Evolutionary conservation across 2,329 filamentous ascomycete genomes (phyloP).

Genomic region (Monosporascus sp.): DNA sequence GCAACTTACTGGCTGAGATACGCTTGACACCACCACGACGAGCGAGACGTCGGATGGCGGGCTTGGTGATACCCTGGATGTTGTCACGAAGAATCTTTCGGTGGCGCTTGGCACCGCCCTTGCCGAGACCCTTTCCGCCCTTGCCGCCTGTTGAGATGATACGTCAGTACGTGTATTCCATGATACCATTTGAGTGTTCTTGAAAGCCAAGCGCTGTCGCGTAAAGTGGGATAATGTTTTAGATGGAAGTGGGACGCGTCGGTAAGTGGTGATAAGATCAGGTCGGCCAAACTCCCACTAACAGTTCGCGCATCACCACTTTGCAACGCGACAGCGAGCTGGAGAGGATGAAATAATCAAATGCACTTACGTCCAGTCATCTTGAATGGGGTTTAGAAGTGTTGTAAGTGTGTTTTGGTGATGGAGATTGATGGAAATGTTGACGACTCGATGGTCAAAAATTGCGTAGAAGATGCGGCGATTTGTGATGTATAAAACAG

Average conservation of each 20-base stretch:
- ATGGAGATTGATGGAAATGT: constrained; percentile 24
- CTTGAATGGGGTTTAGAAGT: constrained; percentile 37
- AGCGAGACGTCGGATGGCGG: constrained; percentile 94
- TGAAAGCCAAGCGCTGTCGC: constrained; percentile 3
- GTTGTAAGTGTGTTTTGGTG: constrained; percentile 18
- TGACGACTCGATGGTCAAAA: constrained; percentile 24
- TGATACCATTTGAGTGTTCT: background rate
- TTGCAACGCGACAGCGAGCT: constrained; percentile 11
- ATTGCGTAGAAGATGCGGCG: constrained; percentile 10
- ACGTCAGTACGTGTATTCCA: constrained; percentile 36
- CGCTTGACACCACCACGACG: constrained; percentile 99
- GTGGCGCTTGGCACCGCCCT: constrained; percentile 98
- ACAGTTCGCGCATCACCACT: constrained; percentile 1
- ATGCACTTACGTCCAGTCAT: constrained; percentile 69
- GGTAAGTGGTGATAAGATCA: background rate
- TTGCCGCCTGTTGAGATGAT: constrained; percentile 65
- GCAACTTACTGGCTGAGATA: constrained; percentile 83
- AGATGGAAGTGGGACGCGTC: constrained; percentile 25
- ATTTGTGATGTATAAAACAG: constrained; percentile 25
- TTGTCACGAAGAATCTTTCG: constrained; percentile 99
- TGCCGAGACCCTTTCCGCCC: constrained; percentile 95
- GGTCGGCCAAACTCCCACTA: constrained; percentile 20
- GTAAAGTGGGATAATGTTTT: constrained; percentile 3
- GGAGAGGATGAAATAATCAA: constrained; percentile 9
- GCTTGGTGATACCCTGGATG: constrained; percentile 99